Conservation (phyloP, 1,139 yeast species). For the Candida sp. region DNA sequence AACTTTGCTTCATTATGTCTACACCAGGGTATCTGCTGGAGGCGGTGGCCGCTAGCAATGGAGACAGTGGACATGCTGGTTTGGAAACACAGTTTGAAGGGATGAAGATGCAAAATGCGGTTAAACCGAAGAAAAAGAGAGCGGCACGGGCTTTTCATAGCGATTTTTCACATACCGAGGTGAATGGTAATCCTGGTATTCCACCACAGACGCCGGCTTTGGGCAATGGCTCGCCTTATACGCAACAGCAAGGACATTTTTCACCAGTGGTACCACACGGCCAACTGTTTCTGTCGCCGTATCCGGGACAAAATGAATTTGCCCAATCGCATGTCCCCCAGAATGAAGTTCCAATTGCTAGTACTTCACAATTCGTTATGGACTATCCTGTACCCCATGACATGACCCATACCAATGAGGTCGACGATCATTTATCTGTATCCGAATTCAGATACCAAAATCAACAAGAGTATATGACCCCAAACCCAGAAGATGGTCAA, state of each 20-base stretch:
- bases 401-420: conserved; percentile 1
- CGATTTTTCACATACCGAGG: conserved; percentile 14
- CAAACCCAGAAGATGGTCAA: conserved; percentile 16
- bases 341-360: not conserved
- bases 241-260: not conserved
- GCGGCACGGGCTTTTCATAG: conserved; percentile 46
- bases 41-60: not conserved
- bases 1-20: not conserved
- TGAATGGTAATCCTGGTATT: conserved; percentile 5
- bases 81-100: conserved; percentile 4
- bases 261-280: conserved; percentile 1
- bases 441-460: conserved; percentile 53
- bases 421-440: conserved; percentile 36
- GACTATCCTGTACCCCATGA: not conserved
- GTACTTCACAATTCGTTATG: not conserved
- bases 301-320: conserved; percentile 1
- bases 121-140: conserved; percentile 32
- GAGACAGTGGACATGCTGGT: not conserved
- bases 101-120: conserved; percentile 5
- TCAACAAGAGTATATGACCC: conserved; percentile 44
- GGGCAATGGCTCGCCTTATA: not conserved
- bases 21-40: not conserved
- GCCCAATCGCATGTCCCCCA: not conserved
- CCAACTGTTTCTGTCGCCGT: conserved; percentile 1
- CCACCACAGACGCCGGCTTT: conserved; percentile 4